Evolutionary conservation across 2,329 filamentous ascomycete species (phyloP), one percentile per base, ranked within the genome.

Genomic region (Hypoxylon sp.): DNA sequence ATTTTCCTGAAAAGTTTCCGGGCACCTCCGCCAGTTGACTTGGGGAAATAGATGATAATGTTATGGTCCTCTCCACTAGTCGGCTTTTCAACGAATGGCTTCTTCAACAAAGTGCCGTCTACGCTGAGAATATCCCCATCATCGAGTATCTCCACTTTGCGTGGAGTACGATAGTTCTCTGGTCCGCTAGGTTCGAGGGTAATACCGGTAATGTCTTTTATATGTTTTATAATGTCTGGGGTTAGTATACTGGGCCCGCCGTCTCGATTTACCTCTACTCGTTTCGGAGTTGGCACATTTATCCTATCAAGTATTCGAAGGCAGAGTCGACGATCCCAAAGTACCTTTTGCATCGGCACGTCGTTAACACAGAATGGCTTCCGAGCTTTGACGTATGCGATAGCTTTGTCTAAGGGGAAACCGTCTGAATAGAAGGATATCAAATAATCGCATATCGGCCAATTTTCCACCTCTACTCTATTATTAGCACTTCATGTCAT

Each of bases 31-130:
- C 94, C 94, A 52, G 92, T 88, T 46, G 93, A 92, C 69, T 91
- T 92, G 21, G 95, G 93, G 76, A 97, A 98, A 82, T 98, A 99
- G 62, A 99, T 98, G 81, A 97, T 92, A 75, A 99, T 97, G 79
- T 99, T 99, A 82, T 99, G 96, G 76, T 99, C 95, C 81, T 99
- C 96, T 35, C 96, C 96, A 76, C 93, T 98, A n/a, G 94, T 94
- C 0, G 96, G 96, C 79, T 99, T 99, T 79, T 99, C 96, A 39
- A 99, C 96, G 77, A 99, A 99, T 0, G 96, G 96, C 78, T 99
- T 99, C 74, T 87, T 91, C 50, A 99, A 86, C 3, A 90, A 80
- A 44, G 88, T 85, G 10, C 95, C 96, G 77, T 99, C 95, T 8
- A 99, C 95, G 46, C 91, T 89, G 60, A 99, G 85, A 3, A 92